phyloP scores from a whole-genome alignment of 1,284 basidiomycete genomes.

The Inonotus obliquus region DNA sequence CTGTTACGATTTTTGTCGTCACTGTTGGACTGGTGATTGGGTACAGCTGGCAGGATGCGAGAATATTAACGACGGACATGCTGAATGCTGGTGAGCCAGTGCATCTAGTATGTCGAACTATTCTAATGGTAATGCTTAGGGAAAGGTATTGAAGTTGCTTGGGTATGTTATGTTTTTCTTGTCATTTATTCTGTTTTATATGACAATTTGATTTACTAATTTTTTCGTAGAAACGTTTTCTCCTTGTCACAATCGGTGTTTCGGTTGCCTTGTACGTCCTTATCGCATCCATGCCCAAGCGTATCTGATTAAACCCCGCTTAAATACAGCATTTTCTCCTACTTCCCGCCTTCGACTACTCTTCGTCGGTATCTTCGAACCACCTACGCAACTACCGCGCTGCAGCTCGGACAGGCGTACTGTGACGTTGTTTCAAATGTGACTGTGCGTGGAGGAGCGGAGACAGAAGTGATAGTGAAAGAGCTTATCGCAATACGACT shows the following conservation, averaged over 20 bases:
- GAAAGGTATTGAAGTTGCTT: slow-evolving; percentile 55
- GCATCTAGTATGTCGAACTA: too few relatives aligned
- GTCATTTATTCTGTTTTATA: too few relatives aligned
- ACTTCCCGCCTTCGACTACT: slow-evolving; percentile 66
- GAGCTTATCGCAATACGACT: slow-evolving; percentile 57
- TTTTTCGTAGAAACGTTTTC: slow-evolving; percentile 47
- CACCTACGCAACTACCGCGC: slow-evolving; percentile 54
- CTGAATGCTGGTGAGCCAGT: slow-evolving; percentile 50
- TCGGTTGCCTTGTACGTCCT: slow-evolving; percentile 54
- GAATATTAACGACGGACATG: slow-evolving; percentile 37
- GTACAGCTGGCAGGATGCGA: slow-evolving; percentile 68
- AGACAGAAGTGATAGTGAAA: slow-evolving; percentile 49
- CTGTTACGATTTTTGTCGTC: slow-evolving; percentile 69
- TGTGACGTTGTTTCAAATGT: slow-evolving; percentile 67
- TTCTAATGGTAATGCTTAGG: too few relatives aligned
- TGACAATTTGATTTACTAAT: neutral
- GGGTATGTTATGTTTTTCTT: slow-evolving; percentile 46
- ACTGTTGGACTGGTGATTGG: slow-evolving; percentile 68
- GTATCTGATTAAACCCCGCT: neutral
- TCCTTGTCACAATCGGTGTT: slow-evolving; percentile 59
- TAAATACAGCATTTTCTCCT: slow-evolving; percentile 54
- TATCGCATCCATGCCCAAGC: neutral
- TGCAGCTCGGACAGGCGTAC: slow-evolving; percentile 60
- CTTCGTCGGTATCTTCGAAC: slow-evolving; percentile 62
- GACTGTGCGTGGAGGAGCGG: slow-evolving; percentile 41